Evolutionary conservation across 768 basidiomycete species (phyloP).

Genomic region (Mycena alexandri): DNA sequence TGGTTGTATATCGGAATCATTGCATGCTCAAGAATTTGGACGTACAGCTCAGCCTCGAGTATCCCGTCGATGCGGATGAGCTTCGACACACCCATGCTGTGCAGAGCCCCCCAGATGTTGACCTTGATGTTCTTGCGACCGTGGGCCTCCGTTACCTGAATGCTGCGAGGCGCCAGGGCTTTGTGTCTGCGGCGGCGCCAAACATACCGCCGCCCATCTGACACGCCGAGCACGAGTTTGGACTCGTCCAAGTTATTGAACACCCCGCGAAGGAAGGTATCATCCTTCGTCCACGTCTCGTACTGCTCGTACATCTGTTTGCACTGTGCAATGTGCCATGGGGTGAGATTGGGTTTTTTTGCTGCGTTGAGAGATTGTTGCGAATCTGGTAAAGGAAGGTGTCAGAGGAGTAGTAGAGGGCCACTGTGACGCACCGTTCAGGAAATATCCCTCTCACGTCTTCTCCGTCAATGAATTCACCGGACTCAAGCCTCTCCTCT

Average conservation of each 20-base stretch:
- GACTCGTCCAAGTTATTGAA: conserved; percentile 19
- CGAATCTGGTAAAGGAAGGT: not conserved
- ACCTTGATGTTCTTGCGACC: conserved; percentile 11
- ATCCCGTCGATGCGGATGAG: conserved; percentile 11
- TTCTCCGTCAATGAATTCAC: conserved; percentile 7
- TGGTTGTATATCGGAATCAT: conserved; percentile 17
- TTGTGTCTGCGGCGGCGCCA: not conserved
- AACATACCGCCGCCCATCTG: conserved; percentile 14
- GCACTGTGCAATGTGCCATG: not conserved
- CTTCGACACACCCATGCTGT: conserved; percentile 7
- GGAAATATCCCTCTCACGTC: not conserved
- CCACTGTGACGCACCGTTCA: not conserved
- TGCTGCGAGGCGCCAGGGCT: conserved; percentile 4
- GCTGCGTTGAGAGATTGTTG: not conserved
- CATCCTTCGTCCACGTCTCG: not conserved
- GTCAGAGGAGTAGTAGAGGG: not conserved
- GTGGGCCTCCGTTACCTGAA: conserved; percentile 11
- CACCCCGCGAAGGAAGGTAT: conserved; percentile 8
- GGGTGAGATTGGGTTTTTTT: not conserved
- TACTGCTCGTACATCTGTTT: conserved; percentile 12
- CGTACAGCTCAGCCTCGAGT: conserved; percentile 10
- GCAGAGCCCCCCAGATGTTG: conserved; percentile 18
- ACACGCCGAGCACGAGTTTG: conserved; percentile 11
- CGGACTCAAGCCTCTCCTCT: conserved; percentile 10
- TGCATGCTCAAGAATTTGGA: conserved; percentile 17